These are phyloP conservation scores for Boletellus deceptivus DNA, from an alignment of 1,284 basidiomycete genomes.

Conservation along the genomic window DNA sequence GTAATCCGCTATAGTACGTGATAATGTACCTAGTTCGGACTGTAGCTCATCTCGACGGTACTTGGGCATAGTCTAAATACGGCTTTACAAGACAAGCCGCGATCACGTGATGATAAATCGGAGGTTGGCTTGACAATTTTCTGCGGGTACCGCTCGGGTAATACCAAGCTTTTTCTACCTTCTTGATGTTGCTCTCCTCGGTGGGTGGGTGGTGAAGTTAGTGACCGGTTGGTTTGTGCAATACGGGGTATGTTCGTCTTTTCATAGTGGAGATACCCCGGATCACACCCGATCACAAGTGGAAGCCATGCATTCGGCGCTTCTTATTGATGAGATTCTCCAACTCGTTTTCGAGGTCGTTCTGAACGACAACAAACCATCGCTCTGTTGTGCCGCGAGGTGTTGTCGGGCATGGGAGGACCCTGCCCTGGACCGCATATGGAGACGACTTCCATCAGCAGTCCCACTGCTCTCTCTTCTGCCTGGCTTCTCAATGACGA, in stretches of 20 bases:
- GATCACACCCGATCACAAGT: background rate
- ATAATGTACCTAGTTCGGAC: background rate
- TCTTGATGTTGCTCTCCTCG: background rate
- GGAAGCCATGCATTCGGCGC: conserved; percentile 44
- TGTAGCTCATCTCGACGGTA: conserved; percentile 14
- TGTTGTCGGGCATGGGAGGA: conserved; percentile 55
- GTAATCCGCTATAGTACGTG: conserved; percentile 18
- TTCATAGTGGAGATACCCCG: background rate
- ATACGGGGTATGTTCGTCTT: conserved; percentile 7
- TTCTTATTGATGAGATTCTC: conserved; percentile 53
- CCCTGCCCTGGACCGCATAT: conserved; percentile 54
- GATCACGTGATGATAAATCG: conserved; percentile 16
- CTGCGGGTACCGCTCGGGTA: conserved; percentile 14
- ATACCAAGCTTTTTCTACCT: background rate
- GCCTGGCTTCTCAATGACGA: conserved; percentile 26
- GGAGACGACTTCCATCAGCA: conserved; percentile 46
- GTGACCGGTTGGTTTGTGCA: background rate
- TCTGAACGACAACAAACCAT: conserved; percentile 28
- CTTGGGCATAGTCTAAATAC: too few relatives aligned
- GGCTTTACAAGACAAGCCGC: background rate
- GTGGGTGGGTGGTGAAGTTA: background rate
- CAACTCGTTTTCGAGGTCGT: conserved; percentile 42
- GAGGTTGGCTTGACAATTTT: conserved; percentile 6
- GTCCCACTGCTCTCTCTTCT: conserved; percentile 48
- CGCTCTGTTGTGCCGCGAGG: conserved; percentile 36